A percentile compares a stretch with the other conserved stretches of the same genome.
These are phyloP conservation scores for Diaporthe aspalathi DNA, from an alignment of 2,329 filamentous ascomycete genomes.

Conservation along the genomic window DNA sequence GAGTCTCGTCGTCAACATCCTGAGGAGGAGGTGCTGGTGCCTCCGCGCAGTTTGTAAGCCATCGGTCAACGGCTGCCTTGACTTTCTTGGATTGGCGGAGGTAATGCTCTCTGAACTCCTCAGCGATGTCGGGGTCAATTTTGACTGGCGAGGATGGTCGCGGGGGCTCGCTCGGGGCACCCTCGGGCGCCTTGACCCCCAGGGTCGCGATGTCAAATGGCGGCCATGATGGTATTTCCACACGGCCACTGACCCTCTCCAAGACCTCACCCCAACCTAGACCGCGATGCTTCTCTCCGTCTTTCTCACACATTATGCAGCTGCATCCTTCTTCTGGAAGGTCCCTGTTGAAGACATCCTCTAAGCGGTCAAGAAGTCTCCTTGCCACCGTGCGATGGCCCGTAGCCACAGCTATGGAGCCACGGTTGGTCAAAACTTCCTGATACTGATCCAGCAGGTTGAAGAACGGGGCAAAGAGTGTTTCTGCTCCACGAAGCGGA, in stretches of 20 bases:
- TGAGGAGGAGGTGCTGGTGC: constrained; percentile 80
- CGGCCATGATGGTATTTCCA: constrained; percentile 89
- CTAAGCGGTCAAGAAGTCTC: constrained; percentile 86
- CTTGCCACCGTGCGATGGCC: constrained; percentile 96
- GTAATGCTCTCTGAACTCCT: constrained; percentile 93
- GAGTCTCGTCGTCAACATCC: constrained; percentile 92
- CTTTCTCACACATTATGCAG: constrained; percentile 83
- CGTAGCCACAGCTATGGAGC: constrained; percentile 93
- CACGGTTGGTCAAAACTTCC: constrained; percentile 82
- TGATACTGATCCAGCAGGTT: constrained; percentile 88
- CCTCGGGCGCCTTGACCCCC: constrained; percentile 69
- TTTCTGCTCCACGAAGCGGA: constrained; percentile 74
- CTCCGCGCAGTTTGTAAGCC: constrained; percentile 85
- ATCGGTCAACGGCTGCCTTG: constrained; percentile 88
- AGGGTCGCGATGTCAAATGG: constrained; percentile 80
- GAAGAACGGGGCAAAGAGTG: constrained; percentile 85
- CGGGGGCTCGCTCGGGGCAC: constrained; percentile 69
- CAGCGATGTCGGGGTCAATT: constrained; percentile 92
- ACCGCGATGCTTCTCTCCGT: constrained; percentile 73
- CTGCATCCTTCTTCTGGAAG: constrained; percentile 86
- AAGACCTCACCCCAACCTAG: constrained; percentile 96
- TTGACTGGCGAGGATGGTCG: constrained; percentile 73
- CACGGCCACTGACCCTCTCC: constrained; percentile 89
- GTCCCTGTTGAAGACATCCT: constrained; percentile 94
- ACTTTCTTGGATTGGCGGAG: constrained; percentile 93